Conservation (phyloP, 2,329 filamentous ascomycete genomes). For the Penicillium sp. region DNA sequence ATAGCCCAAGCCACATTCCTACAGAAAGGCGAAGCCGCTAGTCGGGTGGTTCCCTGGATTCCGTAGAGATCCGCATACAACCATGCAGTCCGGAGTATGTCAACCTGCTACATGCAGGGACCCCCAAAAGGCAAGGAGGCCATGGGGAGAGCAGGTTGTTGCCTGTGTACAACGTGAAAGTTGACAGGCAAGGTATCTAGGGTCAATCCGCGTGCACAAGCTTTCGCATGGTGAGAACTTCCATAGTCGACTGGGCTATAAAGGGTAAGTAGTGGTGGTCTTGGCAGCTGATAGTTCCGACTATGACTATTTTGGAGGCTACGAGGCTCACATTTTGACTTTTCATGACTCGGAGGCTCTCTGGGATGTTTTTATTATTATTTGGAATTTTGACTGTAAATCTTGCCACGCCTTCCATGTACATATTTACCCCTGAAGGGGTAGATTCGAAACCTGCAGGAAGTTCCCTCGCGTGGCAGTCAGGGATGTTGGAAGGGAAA, state of each 20-base stretch:
- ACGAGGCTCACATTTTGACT: not conserved
- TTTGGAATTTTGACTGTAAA: not conserved
- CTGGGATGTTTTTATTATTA: not conserved
- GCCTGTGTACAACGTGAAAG: not conserved
- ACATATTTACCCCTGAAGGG: conserved; percentile 5
- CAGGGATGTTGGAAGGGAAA: conserved; percentile 24
- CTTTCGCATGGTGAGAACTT: conserved; percentile 1
- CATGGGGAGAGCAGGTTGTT: not conserved
- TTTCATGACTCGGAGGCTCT: conserved; percentile 6
- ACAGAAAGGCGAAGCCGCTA: not conserved
- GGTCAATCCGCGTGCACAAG: not conserved
- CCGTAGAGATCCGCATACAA: conserved; percentile 9
- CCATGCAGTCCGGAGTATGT: conserved; percentile 9
- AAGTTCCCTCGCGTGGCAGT: conserved; percentile 28
- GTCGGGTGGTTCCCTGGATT: conserved; percentile 6
- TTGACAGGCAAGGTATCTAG: conserved; percentile 4
- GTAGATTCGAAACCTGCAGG: conserved; percentile 15
- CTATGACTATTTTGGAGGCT: not conserved
- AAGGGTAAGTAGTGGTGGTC: not conserved
- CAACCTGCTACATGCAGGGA: conserved; percentile 7
- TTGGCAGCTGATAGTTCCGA: not conserved
- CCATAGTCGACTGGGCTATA: not conserved
- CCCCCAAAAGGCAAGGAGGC: conserved; percentile 8
- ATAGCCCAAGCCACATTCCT: conserved; percentile 19
- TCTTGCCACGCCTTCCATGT: not conserved